Evolutionary conservation across 768 basidiomycete species (phyloP).

Genomic region (Macrolepiota albuminosa): DNA sequence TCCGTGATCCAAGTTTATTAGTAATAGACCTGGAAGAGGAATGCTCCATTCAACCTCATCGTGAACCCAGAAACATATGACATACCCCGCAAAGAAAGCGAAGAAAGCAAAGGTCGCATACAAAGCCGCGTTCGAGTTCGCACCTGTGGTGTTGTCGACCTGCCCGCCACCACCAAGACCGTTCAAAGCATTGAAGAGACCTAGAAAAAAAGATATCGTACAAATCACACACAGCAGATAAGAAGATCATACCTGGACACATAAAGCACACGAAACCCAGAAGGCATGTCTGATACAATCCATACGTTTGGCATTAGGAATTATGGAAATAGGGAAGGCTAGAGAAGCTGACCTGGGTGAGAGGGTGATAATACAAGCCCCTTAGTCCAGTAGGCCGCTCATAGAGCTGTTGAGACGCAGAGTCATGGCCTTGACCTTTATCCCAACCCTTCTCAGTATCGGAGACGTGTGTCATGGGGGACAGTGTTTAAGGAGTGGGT

Average conservation of each 20-base stretch:
- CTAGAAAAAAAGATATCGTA: constrained; percentile 25
- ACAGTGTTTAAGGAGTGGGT: constrained; percentile 6
- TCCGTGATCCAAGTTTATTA: constrained; percentile 69
- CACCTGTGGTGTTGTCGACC: constrained; percentile 56
- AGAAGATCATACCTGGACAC: constrained; percentile 41
- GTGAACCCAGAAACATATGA: background rate
- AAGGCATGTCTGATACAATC: constrained; percentile 36
- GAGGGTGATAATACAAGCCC: constrained; percentile 20
- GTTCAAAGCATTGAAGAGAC: constrained; percentile 76
- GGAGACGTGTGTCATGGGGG: constrained; percentile 14
- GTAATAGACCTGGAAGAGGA: constrained; percentile 55
- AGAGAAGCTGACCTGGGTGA: constrained; percentile 16
- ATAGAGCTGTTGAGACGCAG: constrained; percentile 14
- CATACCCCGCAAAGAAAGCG: constrained; percentile 33
- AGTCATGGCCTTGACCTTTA: constrained; percentile 10
- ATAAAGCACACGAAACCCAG: constrained; percentile 71
- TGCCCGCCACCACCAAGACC: constrained; percentile 81
- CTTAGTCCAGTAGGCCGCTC: constrained; percentile 19
- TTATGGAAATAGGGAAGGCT: background rate
- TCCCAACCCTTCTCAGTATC: constrained; percentile 18
- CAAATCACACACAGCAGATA: background rate
- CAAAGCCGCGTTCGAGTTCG: constrained; percentile 65
- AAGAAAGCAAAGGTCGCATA: constrained; percentile 50
- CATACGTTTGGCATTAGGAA: background rate
- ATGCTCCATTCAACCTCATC: background rate